Conservation (phyloP, 768 basidiomycete genomes). For the Gloeophyllum trabeum region DNA sequence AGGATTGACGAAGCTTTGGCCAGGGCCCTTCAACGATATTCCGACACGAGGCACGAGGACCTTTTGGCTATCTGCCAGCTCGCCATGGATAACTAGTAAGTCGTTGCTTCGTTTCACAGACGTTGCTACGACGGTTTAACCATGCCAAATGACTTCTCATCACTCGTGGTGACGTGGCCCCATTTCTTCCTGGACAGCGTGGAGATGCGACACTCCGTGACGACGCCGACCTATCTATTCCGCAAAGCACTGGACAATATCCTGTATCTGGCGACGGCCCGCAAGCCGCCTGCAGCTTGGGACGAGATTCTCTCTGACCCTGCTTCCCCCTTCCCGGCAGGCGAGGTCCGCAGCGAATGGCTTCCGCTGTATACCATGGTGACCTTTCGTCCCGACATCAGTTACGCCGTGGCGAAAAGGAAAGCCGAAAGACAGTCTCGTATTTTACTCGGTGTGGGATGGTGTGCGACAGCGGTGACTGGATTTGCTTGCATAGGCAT, state of each 20-base stretch:
- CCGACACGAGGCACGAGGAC: slow-evolving; percentile 76
- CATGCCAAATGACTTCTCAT: slow-evolving; percentile 3
- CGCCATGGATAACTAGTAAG: slow-evolving; percentile 96
- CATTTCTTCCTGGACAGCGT: slow-evolving; percentile 36
- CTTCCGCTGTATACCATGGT: slow-evolving; percentile 95
- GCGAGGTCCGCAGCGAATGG: slow-evolving; percentile 31
- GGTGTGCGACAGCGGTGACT: slow-evolving; percentile 25
- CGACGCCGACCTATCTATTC: slow-evolving; percentile 68
- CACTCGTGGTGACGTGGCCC: neutral
- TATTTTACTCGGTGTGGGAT: neutral
- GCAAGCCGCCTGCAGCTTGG: slow-evolving; percentile 15
- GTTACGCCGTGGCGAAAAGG: slow-evolving; percentile 70
- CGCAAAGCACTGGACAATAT: slow-evolving; percentile 73
- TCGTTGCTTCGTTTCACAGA: slow-evolving; percentile 14
- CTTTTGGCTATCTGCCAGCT: slow-evolving; percentile 84
- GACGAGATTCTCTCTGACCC: slow-evolving; percentile 20
- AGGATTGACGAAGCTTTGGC: slow-evolving; percentile 45
- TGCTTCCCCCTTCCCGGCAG: slow-evolving; percentile 40
- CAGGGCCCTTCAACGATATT: slow-evolving; percentile 66
- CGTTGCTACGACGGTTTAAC: slow-evolving; percentile 8
- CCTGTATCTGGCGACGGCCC: slow-evolving; percentile 50
- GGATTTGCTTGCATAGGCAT: slow-evolving; percentile 28
- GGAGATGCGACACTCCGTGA: slow-evolving; percentile 92
- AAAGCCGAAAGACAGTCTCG: slow-evolving; percentile 52
- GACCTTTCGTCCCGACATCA: slow-evolving; percentile 92